Evolutionary conservation across 306 rosid species (phyloP).

Genomic region (Dryas octopetala): DNA sequence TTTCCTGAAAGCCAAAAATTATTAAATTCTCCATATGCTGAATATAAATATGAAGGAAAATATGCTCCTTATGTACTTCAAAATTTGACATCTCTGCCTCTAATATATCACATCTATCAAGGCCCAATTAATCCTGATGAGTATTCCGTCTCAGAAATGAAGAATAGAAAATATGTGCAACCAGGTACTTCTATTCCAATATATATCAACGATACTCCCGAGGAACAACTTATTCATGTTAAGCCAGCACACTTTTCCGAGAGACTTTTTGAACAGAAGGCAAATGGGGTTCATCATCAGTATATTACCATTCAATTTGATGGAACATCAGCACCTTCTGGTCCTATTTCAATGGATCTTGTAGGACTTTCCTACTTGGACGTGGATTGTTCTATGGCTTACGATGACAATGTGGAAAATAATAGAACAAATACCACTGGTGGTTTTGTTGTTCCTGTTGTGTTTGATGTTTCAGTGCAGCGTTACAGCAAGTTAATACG

Average conservation of each 20-base stretch:
- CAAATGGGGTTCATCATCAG: slow-evolving; percentile 67
- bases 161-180: slow-evolving; percentile 51
- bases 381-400: slow-evolving; percentile 72
- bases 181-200: slow-evolving; percentile 81
- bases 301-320: slow-evolving; percentile 81
- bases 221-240: slow-evolving; percentile 55
- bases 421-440: slow-evolving; percentile 32
- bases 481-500: slow-evolving; percentile 82
- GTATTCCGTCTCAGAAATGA: slow-evolving; percentile 35
- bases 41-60: slow-evolving; percentile 53
- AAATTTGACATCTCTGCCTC: slow-evolving; percentile 81
- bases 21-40: slow-evolving; percentile 42
- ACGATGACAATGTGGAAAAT: slow-evolving; percentile 37
- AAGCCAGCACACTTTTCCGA: slow-evolving; percentile 70
- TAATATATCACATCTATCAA: slow-evolving; percentile 50
- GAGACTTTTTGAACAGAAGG: slow-evolving; percentile 56
- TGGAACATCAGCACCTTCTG: slow-evolving; percentile 70
- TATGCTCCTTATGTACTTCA: slow-evolving; percentile 87
- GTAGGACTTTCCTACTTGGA: slow-evolving; percentile 87
- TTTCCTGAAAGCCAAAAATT: slow-evolving; percentile 42
- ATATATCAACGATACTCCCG: slow-evolving; percentile 61
- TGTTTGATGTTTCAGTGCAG: slow-evolving; percentile 83
- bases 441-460: slow-evolving; percentile 82
- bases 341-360: slow-evolving; percentile 92
- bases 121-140: slow-evolving; percentile 51